Base-by-base conservation (phyloP, 1,139 yeast species). In the Sugiyamaella castrensis region DNA sequence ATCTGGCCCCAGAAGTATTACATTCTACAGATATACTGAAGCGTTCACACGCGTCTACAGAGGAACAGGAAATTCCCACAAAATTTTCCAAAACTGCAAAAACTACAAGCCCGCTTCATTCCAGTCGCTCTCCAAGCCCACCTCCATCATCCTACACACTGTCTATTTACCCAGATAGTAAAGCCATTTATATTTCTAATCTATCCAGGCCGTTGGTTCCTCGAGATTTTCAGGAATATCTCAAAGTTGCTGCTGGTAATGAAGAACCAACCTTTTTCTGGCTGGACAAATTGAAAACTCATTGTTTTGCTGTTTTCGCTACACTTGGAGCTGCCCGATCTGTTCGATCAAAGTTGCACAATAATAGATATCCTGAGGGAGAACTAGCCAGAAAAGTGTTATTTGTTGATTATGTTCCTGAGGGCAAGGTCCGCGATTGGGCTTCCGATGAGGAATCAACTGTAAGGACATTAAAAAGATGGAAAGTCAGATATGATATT, bases 361-460 rank as follows among this genome's bases (percentile, higher is more conserved):
- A 32, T 6, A 34, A 35, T 19, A 19, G 39, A 38, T 44, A 38
- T 27, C 48, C 48, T 3, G 30, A 19, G n/a, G 39, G 43, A 13
- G 48, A 44, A 26, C 11, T 39, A 33, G 31, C 43, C 12, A 38
- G 48, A 28, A 38, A 37, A n/a, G 29, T 24, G 12, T n/a, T 44
- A n/a, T 44, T 44, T 39, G 48, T 39, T 2, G 48, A 44, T n/a
- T 44, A 32, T 37, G 29, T 44, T n/a, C 48, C 48, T 12, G 48
- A 44, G 32, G 42, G 32, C n/a, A 37, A 28, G 9, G 48, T 39
- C 8, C 37, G 29, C 15, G 39, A 39, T 28, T 44, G 12, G 15
- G 35, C 39, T 12, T 37, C 38, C 2, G 39, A 37, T 19, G 48
- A 29, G 10, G 48, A 44, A 28, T 19, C 39, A 3, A 19, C 24